phyloP scores from a whole-genome alignment of 345 rosid genomes.

The Populus simonii region DNA sequence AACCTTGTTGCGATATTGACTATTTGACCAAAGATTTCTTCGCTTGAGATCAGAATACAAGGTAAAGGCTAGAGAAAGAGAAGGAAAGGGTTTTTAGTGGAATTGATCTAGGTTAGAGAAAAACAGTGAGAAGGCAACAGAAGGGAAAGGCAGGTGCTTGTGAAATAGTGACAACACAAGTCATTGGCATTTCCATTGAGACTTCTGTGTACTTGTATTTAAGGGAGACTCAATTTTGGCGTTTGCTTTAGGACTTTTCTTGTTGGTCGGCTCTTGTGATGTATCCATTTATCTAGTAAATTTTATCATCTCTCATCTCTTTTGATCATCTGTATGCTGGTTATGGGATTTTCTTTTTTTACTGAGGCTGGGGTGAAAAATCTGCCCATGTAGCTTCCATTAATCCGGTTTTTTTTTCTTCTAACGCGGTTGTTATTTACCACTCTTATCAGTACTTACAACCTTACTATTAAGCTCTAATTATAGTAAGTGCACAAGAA shows the following conservation, averaged over 20 bases:
- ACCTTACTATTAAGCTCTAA: too few relatives aligned
- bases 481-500: too few relatives aligned
- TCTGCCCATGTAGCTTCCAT: conserved; percentile 29
- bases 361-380: background rate
- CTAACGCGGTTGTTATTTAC: background rate
- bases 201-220: conserved; percentile 15
- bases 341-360: background rate
- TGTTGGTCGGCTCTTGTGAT: conserved; percentile 26
- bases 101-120: background rate
- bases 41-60: too few relatives aligned
- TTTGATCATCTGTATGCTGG: background rate
- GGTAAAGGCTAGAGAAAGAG: too few relatives aligned
- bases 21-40: too few relatives aligned
- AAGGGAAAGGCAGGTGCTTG: background rate
- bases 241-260: conserved; percentile 28
- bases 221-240: conserved; percentile 25
- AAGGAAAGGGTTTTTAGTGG: background rate
- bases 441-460: too few relatives aligned
- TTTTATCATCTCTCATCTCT: background rate
- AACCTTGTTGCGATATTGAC: too few relatives aligned
- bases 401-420: background rate
- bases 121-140: background rate
- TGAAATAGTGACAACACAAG: conserved; percentile 36
- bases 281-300: conserved; percentile 6
- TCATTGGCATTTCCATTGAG: conserved; percentile 29